Evolutionary conservation across 495 filamentous ascomycete species (phyloP).

Genomic region (Sabuloglossum arenarium): DNA sequence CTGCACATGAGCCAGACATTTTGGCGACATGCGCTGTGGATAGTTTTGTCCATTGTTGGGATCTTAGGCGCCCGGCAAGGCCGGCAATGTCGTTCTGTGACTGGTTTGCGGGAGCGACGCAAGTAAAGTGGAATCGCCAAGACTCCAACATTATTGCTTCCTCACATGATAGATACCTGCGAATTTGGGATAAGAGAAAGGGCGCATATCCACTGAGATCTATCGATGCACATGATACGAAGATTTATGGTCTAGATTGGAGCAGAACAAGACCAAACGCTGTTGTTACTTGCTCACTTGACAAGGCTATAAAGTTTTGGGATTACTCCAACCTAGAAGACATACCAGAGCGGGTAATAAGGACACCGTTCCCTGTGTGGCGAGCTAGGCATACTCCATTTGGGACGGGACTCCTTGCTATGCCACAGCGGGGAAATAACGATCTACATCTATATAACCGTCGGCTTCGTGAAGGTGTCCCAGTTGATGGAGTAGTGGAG

Average conservation of each 20-base stretch:
- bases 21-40: constrained; percentile 85
- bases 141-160: constrained; percentile 71
- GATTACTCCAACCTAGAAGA: constrained; percentile 46
- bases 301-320: constrained; percentile 91
- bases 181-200: constrained; percentile 81
- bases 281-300: constrained; percentile 72
- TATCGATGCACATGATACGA: constrained; percentile 79
- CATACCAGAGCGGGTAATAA: constrained; percentile 49
- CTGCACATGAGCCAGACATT: constrained; percentile 72
- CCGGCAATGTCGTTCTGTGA: constrained; percentile 71
- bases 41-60: constrained; percentile 88
- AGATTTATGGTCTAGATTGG: constrained; percentile 95
- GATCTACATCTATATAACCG: constrained; percentile 74
- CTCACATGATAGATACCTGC: constrained; percentile 66
- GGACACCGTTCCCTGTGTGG: constrained; percentile 77
- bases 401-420: constrained; percentile 66
- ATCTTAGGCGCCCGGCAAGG: constrained; percentile 53
- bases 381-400: constrained; percentile 88
- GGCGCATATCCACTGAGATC: constrained; percentile 59
- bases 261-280: constrained; percentile 50
- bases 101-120: constrained; percentile 86
- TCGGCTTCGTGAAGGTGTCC: constrained; percentile 25
- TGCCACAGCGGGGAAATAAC: constrained; percentile 74
- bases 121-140: constrained; percentile 89
- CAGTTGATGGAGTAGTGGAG: constrained; percentile 23